Conservation (phyloP, 805 yeast species). For the Pichia paraexigua region DNA sequence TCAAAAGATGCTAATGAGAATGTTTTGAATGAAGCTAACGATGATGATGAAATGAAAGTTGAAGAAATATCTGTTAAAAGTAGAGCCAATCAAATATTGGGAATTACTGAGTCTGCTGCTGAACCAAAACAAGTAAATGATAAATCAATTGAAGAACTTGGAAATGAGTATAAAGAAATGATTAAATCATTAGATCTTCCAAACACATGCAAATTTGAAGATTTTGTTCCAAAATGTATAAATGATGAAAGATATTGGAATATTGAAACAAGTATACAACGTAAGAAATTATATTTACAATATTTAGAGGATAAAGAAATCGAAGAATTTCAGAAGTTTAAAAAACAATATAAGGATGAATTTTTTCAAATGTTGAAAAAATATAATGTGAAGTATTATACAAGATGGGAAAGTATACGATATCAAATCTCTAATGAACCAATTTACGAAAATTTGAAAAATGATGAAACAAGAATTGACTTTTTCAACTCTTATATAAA, state of each 20-base stretch:
- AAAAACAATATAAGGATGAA: conserved; percentile 48
- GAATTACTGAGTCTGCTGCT: not conserved
- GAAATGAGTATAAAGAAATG: conserved; percentile 38
- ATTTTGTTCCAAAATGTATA: conserved; percentile 52
- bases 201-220: conserved; percentile 66
- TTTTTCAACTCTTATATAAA: conserved; percentile 46
- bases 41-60: not conserved
- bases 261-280: conserved; percentile 49
- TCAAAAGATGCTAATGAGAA: not conserved
- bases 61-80: not conserved
- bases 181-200: conserved; percentile 51
- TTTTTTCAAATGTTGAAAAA: conserved; percentile 40
- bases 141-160: conserved; percentile 6
- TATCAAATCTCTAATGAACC: conserved; percentile 40
- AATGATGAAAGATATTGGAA: conserved; percentile 61
- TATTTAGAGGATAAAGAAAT: conserved; percentile 45
- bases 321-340: conserved; percentile 44
- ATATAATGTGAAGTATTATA: conserved; percentile 40
- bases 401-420: conserved; percentile 47
- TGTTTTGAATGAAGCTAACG: not conserved
- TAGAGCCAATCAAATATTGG: not conserved
- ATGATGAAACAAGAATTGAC: conserved; percentile 45
- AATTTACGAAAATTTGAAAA: conserved; percentile 37
- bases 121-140: not conserved
- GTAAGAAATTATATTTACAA: conserved; percentile 58